Conservation (phyloP, 2,329 filamentous ascomycete genomes). For the Apiospora phragmitis region DNA sequence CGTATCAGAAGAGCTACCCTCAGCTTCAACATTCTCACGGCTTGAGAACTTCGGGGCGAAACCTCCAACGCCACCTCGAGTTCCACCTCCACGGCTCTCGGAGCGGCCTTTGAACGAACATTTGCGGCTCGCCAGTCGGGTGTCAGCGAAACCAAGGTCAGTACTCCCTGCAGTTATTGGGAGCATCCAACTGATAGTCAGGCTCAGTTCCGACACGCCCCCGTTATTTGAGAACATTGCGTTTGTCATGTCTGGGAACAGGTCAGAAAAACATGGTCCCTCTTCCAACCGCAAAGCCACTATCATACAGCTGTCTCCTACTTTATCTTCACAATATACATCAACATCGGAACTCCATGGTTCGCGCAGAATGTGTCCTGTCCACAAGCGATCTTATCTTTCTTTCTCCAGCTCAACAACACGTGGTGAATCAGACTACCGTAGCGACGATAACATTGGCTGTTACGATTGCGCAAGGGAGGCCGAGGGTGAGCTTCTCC, state of each 20-base stretch:
- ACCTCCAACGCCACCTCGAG: not conserved
- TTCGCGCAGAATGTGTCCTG: not conserved
- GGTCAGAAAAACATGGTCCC: conserved; percentile 15
- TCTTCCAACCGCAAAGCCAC: conserved; percentile 28
- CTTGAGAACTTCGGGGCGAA: not conserved
- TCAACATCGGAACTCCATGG: conserved; percentile 4
- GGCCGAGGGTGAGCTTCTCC: not conserved
- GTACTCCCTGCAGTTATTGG: not conserved
- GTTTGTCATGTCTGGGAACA: conserved; percentile 22
- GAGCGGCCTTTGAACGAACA: not conserved
- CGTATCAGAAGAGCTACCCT: not conserved
- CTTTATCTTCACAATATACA: not conserved
- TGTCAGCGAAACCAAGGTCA: not conserved
- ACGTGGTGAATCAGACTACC: not conserved
- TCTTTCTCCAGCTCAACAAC: conserved; percentile 4
- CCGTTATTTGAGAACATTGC: conserved; percentile 28
- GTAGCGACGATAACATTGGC: not conserved
- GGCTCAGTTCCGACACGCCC: not conserved
- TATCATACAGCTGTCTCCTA: conserved; percentile 25
- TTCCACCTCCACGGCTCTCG: not conserved
- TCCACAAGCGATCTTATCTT: conserved; percentile 11
- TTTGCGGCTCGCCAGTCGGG: not conserved
- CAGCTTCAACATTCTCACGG: not conserved
- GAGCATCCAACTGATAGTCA: not conserved
- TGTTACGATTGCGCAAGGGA: conserved; percentile 9